A percentile compares a stretch with the other conserved stretches of the same genome.
phyloP scores from a whole-genome alignment of 2,329 filamentous ascomycete genomes.

The Boeremia exigua region DNA sequence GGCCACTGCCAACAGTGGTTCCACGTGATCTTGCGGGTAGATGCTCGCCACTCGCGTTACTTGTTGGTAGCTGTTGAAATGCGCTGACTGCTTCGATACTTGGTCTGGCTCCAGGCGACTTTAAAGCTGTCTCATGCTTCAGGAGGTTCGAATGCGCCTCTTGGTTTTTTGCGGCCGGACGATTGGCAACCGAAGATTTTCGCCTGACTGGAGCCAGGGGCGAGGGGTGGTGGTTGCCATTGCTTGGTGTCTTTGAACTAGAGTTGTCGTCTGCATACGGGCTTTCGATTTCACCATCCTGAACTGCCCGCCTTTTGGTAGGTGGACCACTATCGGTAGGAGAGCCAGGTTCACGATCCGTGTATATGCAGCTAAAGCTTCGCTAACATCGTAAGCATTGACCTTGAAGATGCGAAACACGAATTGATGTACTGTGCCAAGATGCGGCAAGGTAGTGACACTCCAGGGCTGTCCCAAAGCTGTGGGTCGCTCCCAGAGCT shows the following conservation, averaged over 20 bases:
- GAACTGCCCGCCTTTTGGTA: conserved; percentile 38
- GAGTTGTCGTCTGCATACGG: conserved; percentile 26
- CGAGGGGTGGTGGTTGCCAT: conserved; percentile 27
- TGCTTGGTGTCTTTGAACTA: conserved; percentile 30
- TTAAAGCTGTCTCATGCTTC: conserved; percentile 32
- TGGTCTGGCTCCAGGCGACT: conserved; percentile 24
- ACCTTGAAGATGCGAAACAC: neutral
- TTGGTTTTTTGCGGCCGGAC: conserved; percentile 9
- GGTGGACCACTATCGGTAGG: conserved; percentile 49
- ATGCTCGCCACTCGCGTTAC: conserved; percentile 24
- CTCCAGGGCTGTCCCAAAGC: neutral
- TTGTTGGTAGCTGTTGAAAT: conserved; percentile 33
- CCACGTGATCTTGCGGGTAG: conserved; percentile 40
- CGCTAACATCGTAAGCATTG: conserved; percentile 40
- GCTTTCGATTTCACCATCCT: conserved; percentile 28
- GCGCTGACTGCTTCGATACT: conserved; percentile 34
- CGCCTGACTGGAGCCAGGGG: conserved; percentile 25
- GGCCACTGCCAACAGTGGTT: conserved; percentile 49
- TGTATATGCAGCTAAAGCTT: conserved; percentile 49
- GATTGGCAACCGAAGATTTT: conserved; percentile 23
- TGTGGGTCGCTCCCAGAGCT: neutral
- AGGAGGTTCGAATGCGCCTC: conserved; percentile 12
- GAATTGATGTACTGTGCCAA: neutral
- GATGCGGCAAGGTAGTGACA: neutral
- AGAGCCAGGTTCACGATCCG: conserved; percentile 44